Evolutionary conservation across 192 early-diverging fungal genomes (phyloP).

Genomic region (Pilobolus umbonatus): DNA sequence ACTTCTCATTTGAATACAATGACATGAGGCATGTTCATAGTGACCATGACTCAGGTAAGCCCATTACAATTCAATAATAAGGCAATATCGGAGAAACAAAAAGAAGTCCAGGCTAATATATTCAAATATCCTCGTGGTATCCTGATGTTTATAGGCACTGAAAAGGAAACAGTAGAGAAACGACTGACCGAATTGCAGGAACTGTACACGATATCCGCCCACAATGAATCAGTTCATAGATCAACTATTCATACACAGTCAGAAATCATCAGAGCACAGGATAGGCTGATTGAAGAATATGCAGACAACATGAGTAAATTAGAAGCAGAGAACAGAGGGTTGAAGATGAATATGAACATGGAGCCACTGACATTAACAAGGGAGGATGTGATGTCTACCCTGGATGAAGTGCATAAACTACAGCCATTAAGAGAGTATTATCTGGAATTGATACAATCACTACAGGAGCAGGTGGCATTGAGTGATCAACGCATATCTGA

Average conservation of each 20-base stretch:
- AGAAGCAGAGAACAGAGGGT: no score
- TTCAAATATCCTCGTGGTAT: background rate
- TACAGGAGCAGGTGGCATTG: background rate
- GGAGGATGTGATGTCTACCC: background rate
- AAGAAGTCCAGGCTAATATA: no score
- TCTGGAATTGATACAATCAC: background rate
- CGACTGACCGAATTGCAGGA: background rate
- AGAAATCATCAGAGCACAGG: background rate
- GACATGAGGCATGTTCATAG: no score
- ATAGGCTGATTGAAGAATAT: slow-evolving; percentile 1
- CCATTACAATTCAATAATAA: no score
- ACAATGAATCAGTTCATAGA: background rate
- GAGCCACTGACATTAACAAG: background rate
- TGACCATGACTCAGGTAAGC: no score
- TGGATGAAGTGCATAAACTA: background rate
- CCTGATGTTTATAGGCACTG: background rate
- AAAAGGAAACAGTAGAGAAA: slow-evolving; percentile 1
- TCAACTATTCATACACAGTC: background rate
- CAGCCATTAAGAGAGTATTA: slow-evolving; percentile 5
- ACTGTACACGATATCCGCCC: background rate
- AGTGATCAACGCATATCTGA: no score
- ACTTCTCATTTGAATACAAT: no score
- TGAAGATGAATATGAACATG: no score
- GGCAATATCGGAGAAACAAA: slow-evolving; percentile 1
- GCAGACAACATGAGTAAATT: no score